A percentile compares a stretch with the other conserved stretches of the same genome.
Conservation (phyloP, 495 filamentous ascomycete species). For the Monascus purpureus region DNA sequence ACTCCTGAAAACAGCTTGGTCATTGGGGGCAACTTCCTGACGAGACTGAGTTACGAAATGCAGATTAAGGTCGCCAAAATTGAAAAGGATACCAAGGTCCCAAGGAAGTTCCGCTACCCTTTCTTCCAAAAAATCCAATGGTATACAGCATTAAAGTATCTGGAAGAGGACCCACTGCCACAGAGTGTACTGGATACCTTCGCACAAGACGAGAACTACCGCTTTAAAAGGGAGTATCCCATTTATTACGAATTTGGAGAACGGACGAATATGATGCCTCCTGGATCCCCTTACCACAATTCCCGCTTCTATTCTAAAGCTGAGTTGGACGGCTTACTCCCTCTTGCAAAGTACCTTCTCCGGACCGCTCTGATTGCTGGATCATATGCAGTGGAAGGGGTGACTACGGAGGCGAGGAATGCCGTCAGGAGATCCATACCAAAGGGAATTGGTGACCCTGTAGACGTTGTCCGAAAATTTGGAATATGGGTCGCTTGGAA, state of each 20-base stretch:
- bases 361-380: constrained; percentile 54
- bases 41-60: constrained; percentile 54
- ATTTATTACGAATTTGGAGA: constrained; percentile 46
- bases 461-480: constrained; percentile 46
- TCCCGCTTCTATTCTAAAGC: constrained; percentile 52
- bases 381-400: constrained; percentile 46
- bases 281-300: constrained; percentile 37
- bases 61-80: constrained; percentile 58
- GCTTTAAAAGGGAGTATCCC: constrained; percentile 40
- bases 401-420: constrained; percentile 39
- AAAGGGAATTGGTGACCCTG: constrained; percentile 45
- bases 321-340: constrained; percentile 53
- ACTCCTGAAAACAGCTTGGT: constrained; percentile 64
- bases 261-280: constrained; percentile 32
- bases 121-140: constrained; percentile 66
- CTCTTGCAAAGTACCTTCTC: constrained; percentile 50
- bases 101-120: constrained; percentile 56
- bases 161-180: constrained; percentile 54
- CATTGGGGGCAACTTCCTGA: constrained; percentile 67
- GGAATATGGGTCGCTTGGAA: constrained; percentile 66
- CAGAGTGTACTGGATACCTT: constrained; percentile 41
- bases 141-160: constrained; percentile 53
- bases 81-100: constrained; percentile 59
- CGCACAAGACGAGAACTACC: constrained; percentile 35
- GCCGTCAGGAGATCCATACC: constrained; percentile 53